Base-by-base conservation (phyloP, 169 alveolate species). In the Plasmodium gallinaceum region DNA sequence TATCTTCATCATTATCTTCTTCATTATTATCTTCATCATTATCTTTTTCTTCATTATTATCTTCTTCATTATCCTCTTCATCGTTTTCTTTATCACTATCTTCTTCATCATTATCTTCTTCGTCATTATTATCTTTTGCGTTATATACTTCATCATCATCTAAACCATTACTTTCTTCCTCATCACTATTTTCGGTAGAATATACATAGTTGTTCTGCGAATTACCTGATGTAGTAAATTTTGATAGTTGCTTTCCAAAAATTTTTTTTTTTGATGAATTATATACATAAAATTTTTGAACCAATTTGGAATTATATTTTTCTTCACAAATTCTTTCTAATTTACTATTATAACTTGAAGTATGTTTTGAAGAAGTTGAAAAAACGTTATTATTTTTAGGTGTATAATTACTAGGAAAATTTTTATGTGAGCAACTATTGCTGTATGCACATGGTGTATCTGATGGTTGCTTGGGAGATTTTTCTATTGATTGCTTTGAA, bases 1-100 rank as follows among this genome's bases (percentile, higher is more conserved):
- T 0, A 6, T 48, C 18, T 48, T 48, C 60, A 6, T n/a, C 4
- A 5, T 48, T 80, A 14, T 14, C 42, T 4, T 68, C 24, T 5
- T 24, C 62, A 43, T 39, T 61, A 9, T 54, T 16, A 5, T 75
- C 48, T 24, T 60, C 61, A 16, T 37, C 76, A 8, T 58, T 24
- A 16, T 24, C 88, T 32, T 37, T 46, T 32, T 0, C 52, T 5
- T 22, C 66, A 0, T 62, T 20, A 20, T n/a, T 51, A 10, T 18
- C 68, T 42, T 26, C 20, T 7, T 7, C 89, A n/a, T 37, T 65
- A 16, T 18, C 85, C 7, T 54, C 39, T 57, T 22, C 51, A n/a
- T 61, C 83, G 20, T 39, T 73, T 54, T 88, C 51, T 10, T 61
- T 75, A 4, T 52, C 73, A 4, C 52, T 32, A 8, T 68, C 74